Conservation (phyloP, 495 filamentous ascomycete genomes). For the Penicillium robsamsonii region DNA sequence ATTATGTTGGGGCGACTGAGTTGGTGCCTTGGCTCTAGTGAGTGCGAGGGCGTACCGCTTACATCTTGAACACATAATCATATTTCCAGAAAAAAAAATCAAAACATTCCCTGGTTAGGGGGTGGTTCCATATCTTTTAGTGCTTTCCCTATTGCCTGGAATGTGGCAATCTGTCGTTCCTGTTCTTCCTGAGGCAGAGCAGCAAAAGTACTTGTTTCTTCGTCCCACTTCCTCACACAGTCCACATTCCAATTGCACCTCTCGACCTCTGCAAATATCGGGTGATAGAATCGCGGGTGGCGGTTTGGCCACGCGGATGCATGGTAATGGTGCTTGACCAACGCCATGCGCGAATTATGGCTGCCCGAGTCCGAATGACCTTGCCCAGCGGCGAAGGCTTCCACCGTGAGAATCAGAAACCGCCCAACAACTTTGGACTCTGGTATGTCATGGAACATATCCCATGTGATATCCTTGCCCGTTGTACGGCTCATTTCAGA, state of each 20-base stretch:
- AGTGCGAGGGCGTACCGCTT: background rate
- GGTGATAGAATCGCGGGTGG: constrained; percentile 59
- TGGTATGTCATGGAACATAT: constrained; percentile 55
- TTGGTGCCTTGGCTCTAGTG: constrained; percentile 11
- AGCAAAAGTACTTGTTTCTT: constrained; percentile 48
- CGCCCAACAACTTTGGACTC: constrained; percentile 56
- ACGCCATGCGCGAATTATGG: constrained; percentile 53
- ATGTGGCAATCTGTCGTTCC: constrained; percentile 40
- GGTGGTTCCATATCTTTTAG: constrained; percentile 3
- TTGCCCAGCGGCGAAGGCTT: constrained; percentile 63
- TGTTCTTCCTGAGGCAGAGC: constrained; percentile 48
- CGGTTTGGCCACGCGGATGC: constrained; percentile 58
- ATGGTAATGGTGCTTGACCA: constrained; percentile 65
- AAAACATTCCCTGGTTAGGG: constrained; percentile 1
- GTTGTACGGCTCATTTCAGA: constrained; percentile 50
- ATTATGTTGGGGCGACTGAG: background rate
- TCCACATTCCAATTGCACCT: constrained; percentile 61
- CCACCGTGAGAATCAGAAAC: constrained; percentile 59
- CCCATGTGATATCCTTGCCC: constrained; percentile 47
- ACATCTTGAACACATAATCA: constrained; percentile 1
- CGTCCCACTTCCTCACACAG: constrained; percentile 58
- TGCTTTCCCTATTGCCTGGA: constrained; percentile 11
- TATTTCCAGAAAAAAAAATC: background rate
- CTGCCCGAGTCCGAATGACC: constrained; percentile 64
- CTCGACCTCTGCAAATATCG: constrained; percentile 61